Evolutionary conservation across 1,139 yeast species (phyloP).

Genomic region (Sugiyamaella pinicola): DNA sequence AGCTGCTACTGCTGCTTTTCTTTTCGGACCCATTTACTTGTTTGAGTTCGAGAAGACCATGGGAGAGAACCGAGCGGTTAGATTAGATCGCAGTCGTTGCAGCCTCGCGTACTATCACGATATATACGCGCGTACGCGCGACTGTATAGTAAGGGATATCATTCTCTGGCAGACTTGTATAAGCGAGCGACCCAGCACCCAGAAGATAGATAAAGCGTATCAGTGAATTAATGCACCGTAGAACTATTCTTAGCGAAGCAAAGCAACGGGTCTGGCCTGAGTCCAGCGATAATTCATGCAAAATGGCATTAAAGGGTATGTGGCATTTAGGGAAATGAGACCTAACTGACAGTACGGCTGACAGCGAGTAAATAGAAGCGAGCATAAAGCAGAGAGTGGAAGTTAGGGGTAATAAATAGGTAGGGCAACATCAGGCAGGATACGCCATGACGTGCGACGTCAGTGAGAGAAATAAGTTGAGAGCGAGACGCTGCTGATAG

Average conservation of each 20-base stretch:
- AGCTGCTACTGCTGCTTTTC: conserved; percentile 10
- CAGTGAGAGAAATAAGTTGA: background rate
- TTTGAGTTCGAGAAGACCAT: too few species aligned
- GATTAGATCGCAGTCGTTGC: too few species aligned
- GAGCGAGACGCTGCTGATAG: too few species aligned
- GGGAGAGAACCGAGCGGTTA: too few species aligned
- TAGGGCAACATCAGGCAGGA: background rate
- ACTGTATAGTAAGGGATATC: background rate
- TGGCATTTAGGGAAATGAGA: background rate
- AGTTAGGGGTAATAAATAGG: conserved; percentile 1
- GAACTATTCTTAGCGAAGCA: too few species aligned
- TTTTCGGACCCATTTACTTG: conserved; percentile 16
- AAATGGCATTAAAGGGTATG: background rate
- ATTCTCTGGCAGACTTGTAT: background rate
- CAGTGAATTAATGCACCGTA: too few species aligned
- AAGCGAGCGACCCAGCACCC: too few species aligned
- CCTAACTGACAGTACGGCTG: background rate
- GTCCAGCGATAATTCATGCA: background rate
- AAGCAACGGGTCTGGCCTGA: background rate
- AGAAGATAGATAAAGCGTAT: too few species aligned
- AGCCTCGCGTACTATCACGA: background rate
- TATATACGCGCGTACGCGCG: background rate
- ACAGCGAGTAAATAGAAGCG: background rate
- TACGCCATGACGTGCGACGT: background rate
- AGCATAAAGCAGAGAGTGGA: background rate